These are phyloP conservation scores for Oryza longistaminata DNA, from an alignment of 176 grass and related monocot genomes.

Conservation along the genomic window DNA sequence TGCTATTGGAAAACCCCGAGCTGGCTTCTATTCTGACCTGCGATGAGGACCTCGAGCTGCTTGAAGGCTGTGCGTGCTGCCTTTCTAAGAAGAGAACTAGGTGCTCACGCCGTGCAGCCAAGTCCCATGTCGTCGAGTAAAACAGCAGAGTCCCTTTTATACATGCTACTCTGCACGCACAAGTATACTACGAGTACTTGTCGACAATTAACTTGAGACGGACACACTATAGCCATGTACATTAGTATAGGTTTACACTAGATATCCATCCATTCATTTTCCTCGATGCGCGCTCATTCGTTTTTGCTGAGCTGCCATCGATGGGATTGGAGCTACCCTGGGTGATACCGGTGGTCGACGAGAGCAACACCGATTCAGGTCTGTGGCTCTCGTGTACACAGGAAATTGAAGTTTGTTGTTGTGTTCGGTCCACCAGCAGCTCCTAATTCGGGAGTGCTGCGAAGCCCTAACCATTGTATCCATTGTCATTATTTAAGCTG, in stretches of 20 bases:
- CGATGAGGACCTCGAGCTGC: conserved; percentile 90
- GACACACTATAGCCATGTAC: conserved; percentile 34
- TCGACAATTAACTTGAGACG: conserved; percentile 42
- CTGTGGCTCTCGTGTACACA: conserved; percentile 44
- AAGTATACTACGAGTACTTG: conserved; percentile 27
- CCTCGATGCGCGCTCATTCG: conserved; percentile 47
- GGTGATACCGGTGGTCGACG: conserved; percentile 37
- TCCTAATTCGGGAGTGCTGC: conserved; percentile 28
- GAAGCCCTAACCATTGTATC: conserved; percentile 45
- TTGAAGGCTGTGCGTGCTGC: conserved; percentile 83
- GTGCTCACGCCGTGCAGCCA: conserved; percentile 66
- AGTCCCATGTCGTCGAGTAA: conserved; percentile 48
- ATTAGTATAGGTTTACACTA: conserved; percentile 47
- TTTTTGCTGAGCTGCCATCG: conserved; percentile 64
- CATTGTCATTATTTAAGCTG: conserved; percentile 30
- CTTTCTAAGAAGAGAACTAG: conserved; percentile 61
- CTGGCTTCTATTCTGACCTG: conserved; percentile 93
- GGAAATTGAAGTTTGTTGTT: conserved; percentile 19
- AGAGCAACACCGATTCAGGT: conserved; percentile 33
- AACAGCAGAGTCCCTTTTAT: background rate
- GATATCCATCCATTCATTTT: conserved; percentile 60
- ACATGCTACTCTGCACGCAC: background rate
- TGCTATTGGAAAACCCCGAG: conserved; percentile 84
- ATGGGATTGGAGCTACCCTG: conserved; percentile 37
- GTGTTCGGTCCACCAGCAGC: conserved; percentile 20